These are phyloP conservation scores for Trifolium repens DNA, from an alignment of 306 rosid species.

Conservation along the genomic window DNA sequence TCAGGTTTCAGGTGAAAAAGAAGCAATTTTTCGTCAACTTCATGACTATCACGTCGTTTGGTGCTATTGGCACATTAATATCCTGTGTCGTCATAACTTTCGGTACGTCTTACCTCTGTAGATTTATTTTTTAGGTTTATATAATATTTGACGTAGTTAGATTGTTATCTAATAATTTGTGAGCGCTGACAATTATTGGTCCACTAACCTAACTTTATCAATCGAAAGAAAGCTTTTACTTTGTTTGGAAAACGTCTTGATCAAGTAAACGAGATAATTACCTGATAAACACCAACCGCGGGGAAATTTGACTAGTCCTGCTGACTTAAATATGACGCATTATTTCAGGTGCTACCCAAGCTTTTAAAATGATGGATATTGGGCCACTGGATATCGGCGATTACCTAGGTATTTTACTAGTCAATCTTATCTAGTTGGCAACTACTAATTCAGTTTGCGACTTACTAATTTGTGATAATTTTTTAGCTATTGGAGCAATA, in stretches of 20 bases:
- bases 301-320: constrained; percentile 3
- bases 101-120: constrained; percentile 59
- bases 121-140: constrained; percentile 9
- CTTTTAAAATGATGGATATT: constrained; percentile 79
- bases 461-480: constrained; percentile 35
- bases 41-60: constrained; percentile 86
- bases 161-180: constrained; percentile 16
- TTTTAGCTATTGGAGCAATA: constrained; percentile 94
- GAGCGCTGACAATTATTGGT: background rate
- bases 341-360: constrained; percentile 64
- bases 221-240: background rate
- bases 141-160: constrained; percentile 14
- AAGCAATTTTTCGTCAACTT: constrained; percentile 93
- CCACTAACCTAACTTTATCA: constrained; percentile 12
- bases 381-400: constrained; percentile 82
- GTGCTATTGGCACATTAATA: constrained; percentile 93
- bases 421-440: constrained; percentile 26
- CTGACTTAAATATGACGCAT: constrained; percentile 45
- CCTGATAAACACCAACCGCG: background rate
- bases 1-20: constrained; percentile 99
- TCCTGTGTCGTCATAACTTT: constrained; percentile 75
- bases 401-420: constrained; percentile 62
- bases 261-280: background rate
- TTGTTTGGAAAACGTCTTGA: background rate
- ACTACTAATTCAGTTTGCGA: constrained; percentile 12